Conservation (phyloP, 2,329 filamentous ascomycete genomes). For the Myrmaecium sp. region DNA sequence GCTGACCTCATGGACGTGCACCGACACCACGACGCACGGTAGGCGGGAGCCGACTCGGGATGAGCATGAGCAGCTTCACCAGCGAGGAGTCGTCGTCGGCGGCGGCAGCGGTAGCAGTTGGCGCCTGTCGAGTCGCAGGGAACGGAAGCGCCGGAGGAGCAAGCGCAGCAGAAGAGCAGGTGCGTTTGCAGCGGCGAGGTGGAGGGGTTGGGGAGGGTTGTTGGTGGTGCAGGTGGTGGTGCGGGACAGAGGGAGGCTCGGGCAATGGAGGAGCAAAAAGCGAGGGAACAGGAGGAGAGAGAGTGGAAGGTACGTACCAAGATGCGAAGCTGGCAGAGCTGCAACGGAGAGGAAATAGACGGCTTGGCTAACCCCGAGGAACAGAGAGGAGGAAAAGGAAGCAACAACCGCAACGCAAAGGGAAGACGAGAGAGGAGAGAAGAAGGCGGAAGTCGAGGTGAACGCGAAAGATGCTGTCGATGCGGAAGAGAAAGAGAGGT, state of each 20-base stretch:
- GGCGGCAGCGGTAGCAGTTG: no score
- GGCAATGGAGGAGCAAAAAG: slow-evolving; percentile 4
- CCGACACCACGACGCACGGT: no score
- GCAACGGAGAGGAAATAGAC: slow-evolving; percentile 10
- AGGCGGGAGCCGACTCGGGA: no score
- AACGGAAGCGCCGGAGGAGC: no score
- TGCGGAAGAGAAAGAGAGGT: slow-evolving; percentile 4
- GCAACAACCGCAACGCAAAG: slow-evolving; percentile 17
- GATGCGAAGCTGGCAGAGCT: slow-evolving; percentile 8
- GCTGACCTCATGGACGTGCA: no score
- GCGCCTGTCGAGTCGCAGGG: no score
- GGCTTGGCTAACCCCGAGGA: slow-evolving; percentile 7
- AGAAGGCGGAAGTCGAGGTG: slow-evolving; percentile 5
- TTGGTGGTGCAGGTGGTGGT: slow-evolving; percentile 2
- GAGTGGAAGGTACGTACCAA: slow-evolving; percentile 6
- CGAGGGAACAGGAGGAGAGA: no score
- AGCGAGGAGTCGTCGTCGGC: no score
- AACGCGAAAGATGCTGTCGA: slow-evolving; percentile 6
- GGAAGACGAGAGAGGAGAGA: slow-evolving; percentile 9
- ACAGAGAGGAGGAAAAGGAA: slow-evolving; percentile 9
- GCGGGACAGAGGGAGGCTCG: slow-evolving; percentile 1
- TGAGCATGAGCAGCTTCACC: no score
- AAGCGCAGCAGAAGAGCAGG: no score
- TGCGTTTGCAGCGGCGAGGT: background rate
- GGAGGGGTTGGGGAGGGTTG: slow-evolving; percentile 1